Conservation (phyloP, 768 basidiomycete genomes). For the Pisolithus sp. region DNA sequence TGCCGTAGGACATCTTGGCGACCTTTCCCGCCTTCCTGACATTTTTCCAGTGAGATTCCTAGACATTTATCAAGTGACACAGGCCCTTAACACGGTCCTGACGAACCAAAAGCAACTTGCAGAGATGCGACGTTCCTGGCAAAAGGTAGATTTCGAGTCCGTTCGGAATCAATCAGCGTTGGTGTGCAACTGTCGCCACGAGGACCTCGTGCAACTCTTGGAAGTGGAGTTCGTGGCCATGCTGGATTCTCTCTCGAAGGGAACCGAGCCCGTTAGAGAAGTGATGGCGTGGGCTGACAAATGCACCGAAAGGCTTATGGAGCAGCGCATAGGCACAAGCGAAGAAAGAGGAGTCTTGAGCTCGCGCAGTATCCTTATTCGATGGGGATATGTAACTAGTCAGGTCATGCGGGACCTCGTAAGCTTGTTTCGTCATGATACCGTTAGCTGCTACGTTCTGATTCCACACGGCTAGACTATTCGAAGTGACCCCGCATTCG, state of each 20-base stretch:
- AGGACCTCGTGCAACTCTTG: conserved; percentile 77
- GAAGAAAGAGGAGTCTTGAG: conserved; percentile 81
- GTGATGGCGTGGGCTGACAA: conserved; percentile 91
- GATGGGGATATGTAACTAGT: conserved; percentile 90
- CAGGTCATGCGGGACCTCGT: conserved; percentile 91
- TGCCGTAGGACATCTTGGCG: conserved; percentile 17
- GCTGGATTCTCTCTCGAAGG: conserved; percentile 66
- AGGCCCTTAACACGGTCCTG: conserved; percentile 81
- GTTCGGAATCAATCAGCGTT: conserved; percentile 89
- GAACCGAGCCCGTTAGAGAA: conserved; percentile 73
- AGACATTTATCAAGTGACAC: conserved; percentile 88
- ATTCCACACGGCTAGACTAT: conserved; percentile 60
- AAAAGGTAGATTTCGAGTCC: conserved; percentile 84
- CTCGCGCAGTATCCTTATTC: conserved; percentile 79
- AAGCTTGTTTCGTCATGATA: conserved; percentile 23
- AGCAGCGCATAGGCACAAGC: conserved; percentile 48
- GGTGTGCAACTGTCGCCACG: conserved; percentile 89
- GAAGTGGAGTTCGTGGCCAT: conserved; percentile 80
- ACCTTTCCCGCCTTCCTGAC: conserved; percentile 2
- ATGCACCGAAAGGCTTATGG: conserved; percentile 81
- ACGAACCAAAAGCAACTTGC: conserved; percentile 79
- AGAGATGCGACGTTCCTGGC: conserved; percentile 87
- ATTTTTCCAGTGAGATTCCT: conserved; percentile 69
- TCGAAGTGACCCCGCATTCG: conserved; percentile 87
- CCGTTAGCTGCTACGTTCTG: neutral